These are phyloP conservation scores for Bipolaris gigantea DNA, from an alignment of 2,329 filamentous ascomycete species.

Conservation along the genomic window DNA sequence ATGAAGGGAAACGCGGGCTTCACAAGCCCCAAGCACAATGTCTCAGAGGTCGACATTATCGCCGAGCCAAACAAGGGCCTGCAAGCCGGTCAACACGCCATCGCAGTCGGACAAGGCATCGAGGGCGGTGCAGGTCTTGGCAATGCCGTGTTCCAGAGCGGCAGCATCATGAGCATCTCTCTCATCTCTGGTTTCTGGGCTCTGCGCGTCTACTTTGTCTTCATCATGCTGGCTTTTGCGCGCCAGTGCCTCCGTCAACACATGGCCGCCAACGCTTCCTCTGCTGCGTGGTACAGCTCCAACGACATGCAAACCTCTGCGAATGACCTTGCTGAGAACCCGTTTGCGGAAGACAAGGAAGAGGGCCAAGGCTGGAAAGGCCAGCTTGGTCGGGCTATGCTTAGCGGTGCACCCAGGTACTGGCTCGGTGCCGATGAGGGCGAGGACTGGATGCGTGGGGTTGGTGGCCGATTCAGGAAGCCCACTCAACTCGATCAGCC, in stretches of 20 bases:
- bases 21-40: conserved; percentile 64
- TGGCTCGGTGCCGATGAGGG: conserved; percentile 74
- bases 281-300: conserved; percentile 46
- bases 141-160: conserved; percentile 66
- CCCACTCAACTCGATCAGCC: conserved; percentile 45
- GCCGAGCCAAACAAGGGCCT: conserved; percentile 52
- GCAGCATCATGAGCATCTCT: conserved; percentile 74
- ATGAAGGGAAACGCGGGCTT: conserved; percentile 68
- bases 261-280: conserved; percentile 53
- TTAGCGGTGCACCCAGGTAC: conserved; percentile 72
- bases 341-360: conserved; percentile 70
- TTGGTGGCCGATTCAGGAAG: conserved; percentile 63
- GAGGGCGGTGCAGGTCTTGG: conserved; percentile 54
- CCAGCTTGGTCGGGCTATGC: conserved; percentile 75
- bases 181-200: conserved; percentile 74
- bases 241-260: conserved; percentile 74
- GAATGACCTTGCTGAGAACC: conserved; percentile 60
- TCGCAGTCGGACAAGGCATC: conserved; percentile 50
- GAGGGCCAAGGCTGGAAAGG: conserved; percentile 80
- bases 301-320: conserved; percentile 45
- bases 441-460: conserved; percentile 68
- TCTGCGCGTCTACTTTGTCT: conserved; percentile 78
- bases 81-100: conserved; percentile 55
- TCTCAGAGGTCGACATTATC: conserved; percentile 59
- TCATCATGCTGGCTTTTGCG: conserved; percentile 82